phyloP scores from a whole-genome alignment of 495 filamentous ascomycete species.

The Zalerion maritima region DNA sequence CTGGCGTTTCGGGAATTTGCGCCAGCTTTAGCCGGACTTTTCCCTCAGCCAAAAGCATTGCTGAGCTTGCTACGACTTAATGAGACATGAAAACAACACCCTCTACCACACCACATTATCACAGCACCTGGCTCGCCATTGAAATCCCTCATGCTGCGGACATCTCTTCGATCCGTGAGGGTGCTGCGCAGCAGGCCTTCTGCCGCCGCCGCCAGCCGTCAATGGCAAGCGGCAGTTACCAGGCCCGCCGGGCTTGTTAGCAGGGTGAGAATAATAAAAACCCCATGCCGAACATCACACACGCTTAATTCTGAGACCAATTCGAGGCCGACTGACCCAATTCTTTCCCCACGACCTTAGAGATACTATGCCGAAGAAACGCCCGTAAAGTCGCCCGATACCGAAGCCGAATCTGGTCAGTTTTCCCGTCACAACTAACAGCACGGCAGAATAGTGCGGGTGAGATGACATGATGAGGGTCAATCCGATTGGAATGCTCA shows the following conservation, averaged over 20 bases:
- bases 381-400: slow-evolving; percentile 37
- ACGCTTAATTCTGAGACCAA: too few species aligned
- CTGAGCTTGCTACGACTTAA: too few species aligned
- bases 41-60: too few species aligned
- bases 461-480: too few species aligned
- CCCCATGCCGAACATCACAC: slow-evolving; percentile 4
- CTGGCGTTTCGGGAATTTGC: too few species aligned
- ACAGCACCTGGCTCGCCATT: slow-evolving; percentile 26
- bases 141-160: slow-evolving; percentile 54
- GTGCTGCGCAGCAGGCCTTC: slow-evolving; percentile 34
- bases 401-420: too few species aligned
- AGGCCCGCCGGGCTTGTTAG: slow-evolving; percentile 13
- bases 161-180: slow-evolving; percentile 45
- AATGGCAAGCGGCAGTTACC: slow-evolving; percentile 38
- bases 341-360: slow-evolving; percentile 16
- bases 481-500: too few species aligned
- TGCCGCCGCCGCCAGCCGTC: slow-evolving; percentile 29
- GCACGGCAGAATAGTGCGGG: too few species aligned
- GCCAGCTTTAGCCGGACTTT: too few species aligned
- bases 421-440: too few species aligned
- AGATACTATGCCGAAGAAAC: slow-evolving; percentile 43
- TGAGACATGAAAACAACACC: background rate
- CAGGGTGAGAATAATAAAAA: slow-evolving; percentile 18
- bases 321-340: background rate
- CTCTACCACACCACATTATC: slow-evolving; percentile 11